Percentiles rank a stretch among this genome's conserved stretches.
Conservation (phyloP, 495 filamentous ascomycete genomes). For the Hypoxylon rickii region DNA sequence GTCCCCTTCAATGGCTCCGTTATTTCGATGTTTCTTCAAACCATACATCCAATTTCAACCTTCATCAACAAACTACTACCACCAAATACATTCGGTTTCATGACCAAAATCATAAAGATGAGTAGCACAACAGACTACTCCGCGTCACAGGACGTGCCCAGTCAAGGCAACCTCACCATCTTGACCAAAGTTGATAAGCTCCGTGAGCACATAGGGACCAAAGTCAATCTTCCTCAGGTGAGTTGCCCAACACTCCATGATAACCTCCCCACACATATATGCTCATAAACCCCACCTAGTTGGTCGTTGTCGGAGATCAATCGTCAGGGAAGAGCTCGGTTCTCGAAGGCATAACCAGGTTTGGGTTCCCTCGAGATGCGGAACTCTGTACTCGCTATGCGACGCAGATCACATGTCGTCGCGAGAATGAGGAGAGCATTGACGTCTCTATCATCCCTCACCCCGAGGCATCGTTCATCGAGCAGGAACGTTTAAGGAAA, state of each 20-base stretch:
- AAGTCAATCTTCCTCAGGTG: constrained; percentile 46
- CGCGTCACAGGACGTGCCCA: not conserved
- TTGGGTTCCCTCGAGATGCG: constrained; percentile 55
- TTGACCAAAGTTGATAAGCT: constrained; percentile 46
- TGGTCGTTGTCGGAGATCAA: constrained; percentile 10
- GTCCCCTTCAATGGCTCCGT: no score
- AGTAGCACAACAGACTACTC: not conserved
- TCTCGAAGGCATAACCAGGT: not conserved
- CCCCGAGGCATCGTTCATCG: constrained; percentile 19
- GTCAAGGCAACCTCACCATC: constrained; percentile 27
- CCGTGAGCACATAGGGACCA: constrained; percentile 47
- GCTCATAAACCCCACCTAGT: constrained; percentile 35
- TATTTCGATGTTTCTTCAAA: no score
- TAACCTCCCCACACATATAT: no score
- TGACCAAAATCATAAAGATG: constrained; percentile 17
- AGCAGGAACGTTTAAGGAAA: constrained; percentile 21
- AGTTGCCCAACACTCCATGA: not conserved
- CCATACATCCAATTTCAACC: no score
- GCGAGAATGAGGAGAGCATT: constrained; percentile 39
- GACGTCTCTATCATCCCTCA: constrained; percentile 53
- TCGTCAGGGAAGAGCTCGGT: not conserved
- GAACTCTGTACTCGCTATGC: constrained; percentile 63
- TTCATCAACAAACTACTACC: no score
- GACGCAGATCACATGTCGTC: constrained; percentile 52
- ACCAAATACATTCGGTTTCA: not conserved